These are phyloP conservation scores for Draba incana DNA, from an alignment of 345 rosid species.

Conservation along the genomic window DNA sequence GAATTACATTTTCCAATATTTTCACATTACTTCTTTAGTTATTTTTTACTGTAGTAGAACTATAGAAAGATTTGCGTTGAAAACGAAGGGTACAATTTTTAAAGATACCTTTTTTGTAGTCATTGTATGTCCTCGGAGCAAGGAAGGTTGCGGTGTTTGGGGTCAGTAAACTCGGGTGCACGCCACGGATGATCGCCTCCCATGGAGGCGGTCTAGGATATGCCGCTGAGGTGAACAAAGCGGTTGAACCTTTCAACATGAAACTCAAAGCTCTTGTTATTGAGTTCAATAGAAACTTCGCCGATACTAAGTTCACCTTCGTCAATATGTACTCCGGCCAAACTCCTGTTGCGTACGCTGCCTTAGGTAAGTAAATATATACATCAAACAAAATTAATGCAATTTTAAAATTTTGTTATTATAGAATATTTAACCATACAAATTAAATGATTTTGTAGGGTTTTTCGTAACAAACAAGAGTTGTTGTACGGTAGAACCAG, in stretches of 20 bases:
- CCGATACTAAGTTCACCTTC: constrained; percentile 42
- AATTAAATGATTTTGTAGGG: constrained; percentile 22
- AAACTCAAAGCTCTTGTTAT: constrained; percentile 41
- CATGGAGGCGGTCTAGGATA: constrained; percentile 42
- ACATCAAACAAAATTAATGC: background rate
- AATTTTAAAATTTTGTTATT: background rate
- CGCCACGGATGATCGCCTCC: constrained; percentile 35
- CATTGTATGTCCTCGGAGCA: constrained; percentile 37
- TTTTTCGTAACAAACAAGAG: constrained; percentile 10
- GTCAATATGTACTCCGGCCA: constrained; percentile 33
- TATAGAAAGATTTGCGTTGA: no score
- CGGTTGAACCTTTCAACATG: constrained; percentile 42
- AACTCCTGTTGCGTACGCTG: constrained; percentile 16
- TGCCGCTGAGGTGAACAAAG: constrained; percentile 34
- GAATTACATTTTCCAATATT: no score
- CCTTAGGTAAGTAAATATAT: constrained; percentile 29
- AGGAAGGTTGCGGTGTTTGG: constrained; percentile 51
- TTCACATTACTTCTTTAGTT: no score
- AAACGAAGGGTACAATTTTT: background rate
- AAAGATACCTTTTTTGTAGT: constrained; percentile 11
- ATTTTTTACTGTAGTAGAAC: no score
- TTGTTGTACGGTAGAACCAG: constrained; percentile 40
- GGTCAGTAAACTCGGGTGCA: constrained; percentile 45
- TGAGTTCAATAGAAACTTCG: constrained; percentile 36
- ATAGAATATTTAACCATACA: background rate